Percentiles rank a stretch among this genome's conserved stretches.
Evolutionary conservation across 192 early-diverging fungal genomes (phyloP).

Genomic region (Pilobolus umbonatus): DNA sequence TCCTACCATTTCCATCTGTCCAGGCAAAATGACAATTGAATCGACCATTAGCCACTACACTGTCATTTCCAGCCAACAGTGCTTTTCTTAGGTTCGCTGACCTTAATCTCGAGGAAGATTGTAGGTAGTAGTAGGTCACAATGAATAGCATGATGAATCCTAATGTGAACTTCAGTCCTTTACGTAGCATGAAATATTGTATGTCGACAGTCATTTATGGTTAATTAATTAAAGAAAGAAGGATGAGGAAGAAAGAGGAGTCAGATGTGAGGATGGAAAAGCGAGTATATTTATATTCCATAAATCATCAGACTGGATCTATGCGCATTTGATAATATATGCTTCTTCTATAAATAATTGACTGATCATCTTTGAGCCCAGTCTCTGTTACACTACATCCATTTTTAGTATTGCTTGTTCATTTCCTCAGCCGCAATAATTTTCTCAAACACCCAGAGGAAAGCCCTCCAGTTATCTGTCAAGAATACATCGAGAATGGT

Average conservation of each 20-base stretch:
- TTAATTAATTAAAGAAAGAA: constrained; percentile 3
- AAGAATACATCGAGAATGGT: too few relatives aligned
- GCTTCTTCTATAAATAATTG: too few relatives aligned
- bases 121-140: neutral
- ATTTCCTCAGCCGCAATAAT: too few relatives aligned
- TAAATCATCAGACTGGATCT: too few relatives aligned
- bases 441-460: too few relatives aligned
- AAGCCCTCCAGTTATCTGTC: too few relatives aligned
- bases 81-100: neutral
- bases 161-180: neutral
- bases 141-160: neutral
- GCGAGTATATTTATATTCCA: too few relatives aligned
- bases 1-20: constrained; percentile 10
- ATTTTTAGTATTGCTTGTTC: too few relatives aligned
- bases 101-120: neutral
- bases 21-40: constrained; percentile 8
- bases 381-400: too few relatives aligned
- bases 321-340: too few relatives aligned
- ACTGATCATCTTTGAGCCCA: too few relatives aligned
- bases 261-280: too few relatives aligned
- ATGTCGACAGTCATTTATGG: neutral
- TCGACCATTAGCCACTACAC: neutral
- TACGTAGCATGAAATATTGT: neutral
- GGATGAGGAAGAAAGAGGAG: constrained; percentile 4
- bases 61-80: neutral